phyloP scores from a whole-genome alignment of 2,329 filamentous ascomycete species.

The Fusarium zealandicum region DNA sequence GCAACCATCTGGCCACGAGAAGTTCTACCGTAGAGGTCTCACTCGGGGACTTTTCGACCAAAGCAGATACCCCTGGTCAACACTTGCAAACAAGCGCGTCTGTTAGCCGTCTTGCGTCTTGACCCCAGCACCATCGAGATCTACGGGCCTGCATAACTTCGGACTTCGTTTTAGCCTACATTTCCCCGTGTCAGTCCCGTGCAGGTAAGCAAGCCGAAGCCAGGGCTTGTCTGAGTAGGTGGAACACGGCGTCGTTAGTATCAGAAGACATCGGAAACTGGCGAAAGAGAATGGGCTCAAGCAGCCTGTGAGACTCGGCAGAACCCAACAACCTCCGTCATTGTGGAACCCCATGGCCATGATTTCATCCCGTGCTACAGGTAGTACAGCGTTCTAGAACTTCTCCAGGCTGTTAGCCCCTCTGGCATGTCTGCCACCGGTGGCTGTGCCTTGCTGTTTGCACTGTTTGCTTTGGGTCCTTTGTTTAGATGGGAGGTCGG shows the following conservation, averaged over 20 bases:
- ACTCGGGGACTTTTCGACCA: constrained; percentile 2
- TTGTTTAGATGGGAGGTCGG: not conserved
- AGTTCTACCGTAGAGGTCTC: not conserved
- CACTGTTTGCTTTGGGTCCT: constrained; percentile 1
- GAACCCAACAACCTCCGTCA: constrained; percentile 25
- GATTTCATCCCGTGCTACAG: constrained; percentile 12
- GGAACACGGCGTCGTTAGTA: too few species aligned
- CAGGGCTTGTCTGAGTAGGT: constrained; percentile 8
- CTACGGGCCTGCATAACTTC: constrained; percentile 1
- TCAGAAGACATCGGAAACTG: constrained; percentile 1
- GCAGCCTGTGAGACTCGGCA: too few species aligned
- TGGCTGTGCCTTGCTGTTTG: constrained; percentile 13
- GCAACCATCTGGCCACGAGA: not conserved
- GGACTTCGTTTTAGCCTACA: not conserved
- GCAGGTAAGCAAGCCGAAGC: constrained; percentile 13
- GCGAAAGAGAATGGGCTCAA: constrained; percentile 6
- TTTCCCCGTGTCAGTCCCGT: not conserved
- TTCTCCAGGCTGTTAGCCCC: not conserved
- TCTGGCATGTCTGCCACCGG: not conserved
- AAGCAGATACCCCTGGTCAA: constrained; percentile 3
- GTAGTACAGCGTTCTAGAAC: constrained; percentile 27
- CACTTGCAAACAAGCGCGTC: constrained; percentile 9
- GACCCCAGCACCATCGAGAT: constrained; percentile 31
- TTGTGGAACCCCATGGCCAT: constrained; percentile 29
- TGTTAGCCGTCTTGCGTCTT: too few species aligned